A percentile compares a stretch with the other conserved stretches of the same genome.
phyloP scores from a whole-genome alignment of 1,139 yeast genomes.

The Kazachstania sp. region DNA sequence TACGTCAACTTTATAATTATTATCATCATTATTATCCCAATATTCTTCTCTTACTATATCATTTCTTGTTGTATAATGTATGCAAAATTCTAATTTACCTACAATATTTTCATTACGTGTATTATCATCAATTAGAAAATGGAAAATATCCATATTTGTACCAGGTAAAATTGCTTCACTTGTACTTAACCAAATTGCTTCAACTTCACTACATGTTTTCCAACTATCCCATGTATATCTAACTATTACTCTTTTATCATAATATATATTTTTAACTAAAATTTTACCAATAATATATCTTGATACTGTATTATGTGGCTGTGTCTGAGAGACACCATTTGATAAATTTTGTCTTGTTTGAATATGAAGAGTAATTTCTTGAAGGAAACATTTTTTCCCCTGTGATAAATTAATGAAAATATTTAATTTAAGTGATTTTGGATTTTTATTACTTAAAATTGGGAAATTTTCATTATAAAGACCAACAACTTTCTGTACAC shows the following conservation, averaged over 20 bases:
- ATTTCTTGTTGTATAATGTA: conserved; percentile 25
- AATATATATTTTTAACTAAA: conserved; percentile 26
- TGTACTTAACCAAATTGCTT: conserved; percentile 26
- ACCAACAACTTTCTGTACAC: conserved; percentile 16
- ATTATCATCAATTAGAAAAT: conserved; percentile 26
- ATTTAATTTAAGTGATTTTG: conserved; percentile 24
- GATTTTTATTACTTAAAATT: conserved; percentile 26
- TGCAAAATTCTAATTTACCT: conserved; percentile 24
- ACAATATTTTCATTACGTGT: conserved; percentile 6
- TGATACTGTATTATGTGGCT: conserved; percentile 2
- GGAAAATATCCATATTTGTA: conserved; percentile 27
- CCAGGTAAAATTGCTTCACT: conserved; percentile 28
- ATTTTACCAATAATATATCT: conserved; percentile 20
- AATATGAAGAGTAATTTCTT: conserved; percentile 26
- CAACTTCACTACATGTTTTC: conserved; percentile 25
- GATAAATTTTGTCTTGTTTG: conserved; percentile 7
- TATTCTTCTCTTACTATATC: conserved; percentile 19
- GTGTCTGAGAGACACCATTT: not conserved
- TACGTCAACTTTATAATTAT: conserved; percentile 26
- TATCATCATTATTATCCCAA: conserved; percentile 30
- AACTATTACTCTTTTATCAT: conserved; percentile 25
- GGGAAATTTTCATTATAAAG: conserved; percentile 26
- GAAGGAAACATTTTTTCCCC: conserved; percentile 22
- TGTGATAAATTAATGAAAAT: conserved; percentile 24
- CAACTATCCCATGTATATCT: conserved; percentile 28